Base-by-base conservation (phyloP, 176 grass and related monocot genomes). In the Calamus simplicifolius region DNA sequence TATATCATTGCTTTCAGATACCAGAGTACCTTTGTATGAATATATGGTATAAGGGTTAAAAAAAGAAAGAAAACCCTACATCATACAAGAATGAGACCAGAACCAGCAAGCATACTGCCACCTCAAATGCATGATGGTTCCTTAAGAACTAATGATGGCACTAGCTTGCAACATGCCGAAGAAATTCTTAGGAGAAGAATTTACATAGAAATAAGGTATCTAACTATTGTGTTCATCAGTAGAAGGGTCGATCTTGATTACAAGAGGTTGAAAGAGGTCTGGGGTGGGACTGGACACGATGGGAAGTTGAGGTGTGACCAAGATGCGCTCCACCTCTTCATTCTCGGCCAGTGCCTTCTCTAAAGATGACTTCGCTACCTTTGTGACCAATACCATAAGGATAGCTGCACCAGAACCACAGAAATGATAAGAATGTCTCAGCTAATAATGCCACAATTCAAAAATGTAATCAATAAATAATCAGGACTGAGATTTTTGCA, bases 261-360 rank as follows among this genome's bases (percentile, higher is more conserved):
- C 60, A 65, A 98, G 94, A 54, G 88, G 84, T 67, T 93, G 84
- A 3, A 83, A 78, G 52, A 98, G 79, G 29, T 83, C 79, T 2
- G 85, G 85, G 16, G 72, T 31, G 30, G 77, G 61, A 57, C 72
- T 64, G 21, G 48, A 62, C 49, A 58, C 62, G 27, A 88, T 65
- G 38, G 92, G 92, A 66, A 97, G 79, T 51, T 87, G 81, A 13
- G 94, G 77, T 16, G 66, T 50, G 69, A 71, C 79, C 56, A 82
- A 52, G 18, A 81, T 49, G 43, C 23, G 59, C 4, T 83, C 86
- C 0, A 74, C 53, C 54, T 72, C 88, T 51, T 73, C 69, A 62
- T 98, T 98, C 76, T 98, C 88, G n/a, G 85, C 81, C 73, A 98
- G 71, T 19, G 94, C 85, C 56, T 89, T 98, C 26, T 93, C 84